Evolutionary conservation across 1,284 basidiomycete genomes (phyloP), one percentile per base, ranked within the genome.

Genomic region (Naganishia cerealis): DNA sequence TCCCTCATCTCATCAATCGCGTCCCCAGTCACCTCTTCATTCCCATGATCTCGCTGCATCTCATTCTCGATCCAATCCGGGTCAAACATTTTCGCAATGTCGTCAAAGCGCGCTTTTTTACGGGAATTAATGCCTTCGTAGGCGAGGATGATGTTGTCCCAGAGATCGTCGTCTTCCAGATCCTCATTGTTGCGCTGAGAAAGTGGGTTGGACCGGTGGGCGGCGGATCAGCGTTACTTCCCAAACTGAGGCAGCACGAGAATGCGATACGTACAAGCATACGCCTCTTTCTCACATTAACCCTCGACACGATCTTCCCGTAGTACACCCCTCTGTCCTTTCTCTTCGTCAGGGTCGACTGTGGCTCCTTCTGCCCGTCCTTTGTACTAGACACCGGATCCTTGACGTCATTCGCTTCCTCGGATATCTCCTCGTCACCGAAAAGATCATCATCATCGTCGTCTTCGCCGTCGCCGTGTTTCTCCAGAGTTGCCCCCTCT

Each of bases 381-480:
- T 63, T 63, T 4, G 29, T 38, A 18, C 50, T 63, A 29, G 61
- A 63, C n/a, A 57, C 54, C n/a, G 59, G 54, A 50, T 59, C 59
- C 36, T 68, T 55, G 56, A 53, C 48, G 8, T 29, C 57, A 26
- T 67, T 63, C 26, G 58, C 66, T 56, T 70, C 69, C 52, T 67
- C 46, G 40, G 39, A 55, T 10, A 67, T 29, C 33, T 70, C 69
- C 21, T 68, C 54, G 26, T 70, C 69, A 13, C 69, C 69, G 26
- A 70, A 70, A 16, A 70, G 54, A 39, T 70, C 69, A 42, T 67
- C 69, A 9, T 70, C 69, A 54, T 70, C 69, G 1, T 70, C 68
- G 8, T 66, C 69, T 0, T 66, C 69, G 3, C 61, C 68, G 13
- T 40, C 63, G 9, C 18, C 58, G 24, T 3, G n/a, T 43, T 26